A percentile compares a stretch with the other conserved stretches of the same genome.
Evolutionary conservation across 2,329 filamentous ascomycete species (phyloP).

Genomic region (Colletotrichum sp.): DNA sequence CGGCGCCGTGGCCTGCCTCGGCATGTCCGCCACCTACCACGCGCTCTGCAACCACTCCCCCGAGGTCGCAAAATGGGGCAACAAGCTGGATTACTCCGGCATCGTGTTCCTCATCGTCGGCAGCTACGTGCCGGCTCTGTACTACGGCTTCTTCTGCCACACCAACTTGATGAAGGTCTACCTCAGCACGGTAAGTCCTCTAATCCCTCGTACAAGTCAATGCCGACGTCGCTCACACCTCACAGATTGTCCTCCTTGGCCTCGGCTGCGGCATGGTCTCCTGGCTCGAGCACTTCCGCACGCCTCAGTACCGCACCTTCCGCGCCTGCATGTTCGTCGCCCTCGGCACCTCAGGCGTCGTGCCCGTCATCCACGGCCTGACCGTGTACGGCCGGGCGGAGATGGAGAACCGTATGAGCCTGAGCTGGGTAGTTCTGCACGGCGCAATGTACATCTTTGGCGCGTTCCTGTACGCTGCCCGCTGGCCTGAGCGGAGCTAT

Average conservation of each 20-base stretch:
- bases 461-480: constrained; percentile 83
- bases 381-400: constrained; percentile 68
- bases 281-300: constrained; percentile 82
- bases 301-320: constrained; percentile 82
- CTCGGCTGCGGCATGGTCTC: constrained; percentile 79
- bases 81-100: constrained; percentile 92
- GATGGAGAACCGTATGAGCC: constrained; percentile 75
- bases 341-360: constrained; percentile 82
- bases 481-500: constrained; percentile 80
- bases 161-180: constrained; percentile 72
- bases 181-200: constrained; percentile 70
- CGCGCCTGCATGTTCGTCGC: constrained; percentile 88
- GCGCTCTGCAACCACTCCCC: constrained; percentile 85
- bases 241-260: constrained; percentile 78
- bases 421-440: constrained; percentile 81
- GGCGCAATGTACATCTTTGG: constrained; percentile 86
- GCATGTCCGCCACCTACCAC: constrained; percentile 87
- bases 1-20: constrained; percentile 74
- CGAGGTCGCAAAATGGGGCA: constrained; percentile 79
- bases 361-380: constrained; percentile 83
- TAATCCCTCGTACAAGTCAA: background rate
- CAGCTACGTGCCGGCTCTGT: constrained; percentile 86
- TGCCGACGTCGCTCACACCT: constrained; percentile 14
- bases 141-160: constrained; percentile 82
- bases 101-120: constrained; percentile 93